These are phyloP conservation scores for Pachyrhizus erosus DNA, from an alignment of 306 rosid genomes.

Conservation along the genomic window DNA sequence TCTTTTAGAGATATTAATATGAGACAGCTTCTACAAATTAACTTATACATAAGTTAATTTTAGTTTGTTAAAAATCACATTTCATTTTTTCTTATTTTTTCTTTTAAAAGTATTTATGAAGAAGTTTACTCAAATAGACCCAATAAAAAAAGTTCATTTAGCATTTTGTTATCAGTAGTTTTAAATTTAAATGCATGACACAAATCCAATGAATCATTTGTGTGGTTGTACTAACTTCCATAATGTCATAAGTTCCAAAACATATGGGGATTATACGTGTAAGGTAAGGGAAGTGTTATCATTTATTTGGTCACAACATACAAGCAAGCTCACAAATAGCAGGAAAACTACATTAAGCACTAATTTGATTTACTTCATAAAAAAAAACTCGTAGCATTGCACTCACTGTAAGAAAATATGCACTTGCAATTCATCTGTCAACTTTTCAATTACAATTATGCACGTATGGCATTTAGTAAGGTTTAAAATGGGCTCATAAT, in stretches of 20 bases:
- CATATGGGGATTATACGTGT: not conserved
- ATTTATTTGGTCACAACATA: not conserved
- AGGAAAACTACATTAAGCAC: not conserved
- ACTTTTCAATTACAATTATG: conserved; percentile 11
- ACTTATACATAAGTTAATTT: too few relatives aligned
- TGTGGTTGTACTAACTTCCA: not conserved
- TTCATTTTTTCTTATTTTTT: too few relatives aligned
- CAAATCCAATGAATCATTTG: conserved; percentile 23
- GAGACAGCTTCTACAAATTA: too few relatives aligned
- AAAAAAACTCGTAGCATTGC: not conserved
- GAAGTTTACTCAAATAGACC: too few relatives aligned
- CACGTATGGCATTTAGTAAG: not conserved
- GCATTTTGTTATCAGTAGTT: not conserved
- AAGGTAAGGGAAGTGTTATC: conserved; percentile 4
- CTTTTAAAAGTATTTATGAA: too few relatives aligned
- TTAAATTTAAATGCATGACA: conserved; percentile 2
- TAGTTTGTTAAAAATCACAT: too few relatives aligned
- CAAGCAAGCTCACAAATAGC: not conserved
- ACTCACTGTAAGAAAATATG: not conserved
- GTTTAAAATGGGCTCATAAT: conserved; percentile 9
- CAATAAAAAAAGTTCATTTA: conserved; percentile 26
- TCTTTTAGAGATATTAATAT: too few relatives aligned
- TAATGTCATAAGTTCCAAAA: not conserved
- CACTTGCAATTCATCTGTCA: conserved; percentile 5
- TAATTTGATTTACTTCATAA: not conserved